Percentiles rank a stretch among this genome's conserved stretches.
Evolutionary conservation across 73 alveolate species (phyloP).

Genomic region (Stentor coeruleus): DNA sequence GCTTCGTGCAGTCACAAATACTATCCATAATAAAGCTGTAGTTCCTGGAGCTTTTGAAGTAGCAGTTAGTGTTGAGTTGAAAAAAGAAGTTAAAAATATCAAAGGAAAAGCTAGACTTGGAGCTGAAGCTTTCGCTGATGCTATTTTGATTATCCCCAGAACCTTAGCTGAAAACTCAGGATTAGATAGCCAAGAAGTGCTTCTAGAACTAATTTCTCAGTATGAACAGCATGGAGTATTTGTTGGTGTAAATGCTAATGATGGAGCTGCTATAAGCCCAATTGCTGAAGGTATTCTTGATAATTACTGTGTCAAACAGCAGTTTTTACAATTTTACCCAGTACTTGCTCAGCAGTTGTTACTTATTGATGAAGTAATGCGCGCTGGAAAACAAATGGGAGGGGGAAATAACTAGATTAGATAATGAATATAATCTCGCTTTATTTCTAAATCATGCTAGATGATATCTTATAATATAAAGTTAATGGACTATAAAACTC

Average conservation of each 20-base stretch:
- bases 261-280: constrained; percentile 75
- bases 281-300: constrained; percentile 80
- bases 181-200: constrained; percentile 74
- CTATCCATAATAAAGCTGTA: constrained; percentile 88
- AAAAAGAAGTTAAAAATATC: constrained; percentile 51
- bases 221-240: not conserved
- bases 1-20: constrained; percentile 97
- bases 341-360: constrained; percentile 92
- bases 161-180: constrained; percentile 94
- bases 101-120: constrained; percentile 80
- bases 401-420: no score
- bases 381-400: constrained; percentile 93
- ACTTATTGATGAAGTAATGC: constrained; percentile 96
- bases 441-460: no score
- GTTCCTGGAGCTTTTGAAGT: constrained; percentile 99
- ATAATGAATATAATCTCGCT: no score
- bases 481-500: no score
- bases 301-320: constrained; percentile 90
- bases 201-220: constrained; percentile 2
- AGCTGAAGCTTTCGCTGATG: constrained; percentile 92
- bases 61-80: constrained; percentile 78
- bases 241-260: constrained; percentile 43
- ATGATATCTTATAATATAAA: no score
- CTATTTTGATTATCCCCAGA: constrained; percentile 90
- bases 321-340: constrained; percentile 89